Base-by-base conservation (phyloP, 345 rosid genomes). In the Cardamine resedifolia region DNA sequence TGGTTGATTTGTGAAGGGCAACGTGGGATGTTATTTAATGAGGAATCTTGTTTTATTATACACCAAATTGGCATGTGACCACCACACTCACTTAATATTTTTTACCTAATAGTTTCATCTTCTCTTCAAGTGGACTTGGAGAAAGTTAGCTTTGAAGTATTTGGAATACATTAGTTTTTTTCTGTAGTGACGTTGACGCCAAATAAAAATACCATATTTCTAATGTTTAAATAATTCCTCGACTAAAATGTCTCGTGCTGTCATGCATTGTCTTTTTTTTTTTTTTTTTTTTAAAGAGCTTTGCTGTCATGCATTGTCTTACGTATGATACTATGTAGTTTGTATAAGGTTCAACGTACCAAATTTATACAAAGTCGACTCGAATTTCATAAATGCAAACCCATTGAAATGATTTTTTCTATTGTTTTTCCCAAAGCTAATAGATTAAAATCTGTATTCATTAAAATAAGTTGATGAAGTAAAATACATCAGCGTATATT, bases 341-440 rank as follows among this genome's bases (percentile, higher is more conserved):
- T 41, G 62, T 72, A 31, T 41, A 52, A 72, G 71, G 66, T 73
- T 73, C 77, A 73, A 65, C 12, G 66, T 47, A 65, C 65, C 71
- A 44, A 45, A 52, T 26, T 55, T 57, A 47, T 24, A 56, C 65
- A 26, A 45, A 33, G 49, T 38, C 21, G n/a, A 51, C 53, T 27
- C 7, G 10, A 19, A 38, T 50, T 59, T 36, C 43, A 49, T 60
- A 60, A 60, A 60, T 49, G 62, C 71, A 20, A 12, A 6, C 30
- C 30, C 56, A 19, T 12, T 7, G 7, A 27, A 10, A 16, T 55
- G 21, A 58, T 6, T 5, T 57, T 16, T 57, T 31, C 4, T 31
- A 27, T n/a, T 30, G 2, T 16, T 30, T 3, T 31, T 3, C 43
- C 41, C 39, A 5, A 55, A 52, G 58, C 6, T 16, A 14, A 30